phyloP scores from a whole-genome alignment of 768 basidiomycete species.

The Naganishia vishniacii region DNA sequence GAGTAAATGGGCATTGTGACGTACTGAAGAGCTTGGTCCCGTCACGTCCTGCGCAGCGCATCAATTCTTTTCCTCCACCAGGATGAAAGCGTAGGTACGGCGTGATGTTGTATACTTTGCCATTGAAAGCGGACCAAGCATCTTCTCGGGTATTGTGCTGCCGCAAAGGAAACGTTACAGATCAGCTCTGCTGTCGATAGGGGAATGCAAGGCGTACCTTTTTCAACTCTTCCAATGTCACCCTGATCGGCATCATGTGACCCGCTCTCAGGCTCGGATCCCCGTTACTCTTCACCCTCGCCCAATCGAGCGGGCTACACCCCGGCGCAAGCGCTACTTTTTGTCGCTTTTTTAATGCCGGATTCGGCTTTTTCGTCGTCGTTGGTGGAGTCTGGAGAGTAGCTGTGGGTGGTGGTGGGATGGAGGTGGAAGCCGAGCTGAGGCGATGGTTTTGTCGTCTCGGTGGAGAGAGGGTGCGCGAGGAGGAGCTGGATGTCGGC shows the following conservation, averaged over 20 bases:
- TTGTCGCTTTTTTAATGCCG: constrained; percentile 57
- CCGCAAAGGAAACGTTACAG: no score
- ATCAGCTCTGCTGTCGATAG: no score
- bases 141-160: constrained; percentile 74
- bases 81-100: constrained; percentile 87
- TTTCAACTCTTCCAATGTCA: constrained; percentile 35
- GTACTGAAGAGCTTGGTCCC: constrained; percentile 89
- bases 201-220: no score
- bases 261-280: constrained; percentile 58
- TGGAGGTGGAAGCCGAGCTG: not conserved
- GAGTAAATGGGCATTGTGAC: constrained; percentile 38
- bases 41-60: constrained; percentile 91
- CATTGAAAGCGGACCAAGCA: constrained; percentile 86
- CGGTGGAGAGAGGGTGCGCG: constrained; percentile 21
- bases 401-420: not conserved
- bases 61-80: constrained; percentile 85
- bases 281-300: constrained; percentile 74
- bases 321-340: constrained; percentile 90
- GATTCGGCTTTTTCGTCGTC: constrained; percentile 37
- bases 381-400: constrained; percentile 30
- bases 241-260: constrained; percentile 17
- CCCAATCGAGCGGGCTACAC: constrained; percentile 90
- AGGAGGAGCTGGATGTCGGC: constrained; percentile 22
- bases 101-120: constrained; percentile 94
- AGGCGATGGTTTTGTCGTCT: not conserved